Percentiles rank a stretch among this genome's conserved stretches.
Evolutionary conservation across 768 basidiomycete genomes (phyloP).

Genomic region (Mrakia frigida): DNA sequence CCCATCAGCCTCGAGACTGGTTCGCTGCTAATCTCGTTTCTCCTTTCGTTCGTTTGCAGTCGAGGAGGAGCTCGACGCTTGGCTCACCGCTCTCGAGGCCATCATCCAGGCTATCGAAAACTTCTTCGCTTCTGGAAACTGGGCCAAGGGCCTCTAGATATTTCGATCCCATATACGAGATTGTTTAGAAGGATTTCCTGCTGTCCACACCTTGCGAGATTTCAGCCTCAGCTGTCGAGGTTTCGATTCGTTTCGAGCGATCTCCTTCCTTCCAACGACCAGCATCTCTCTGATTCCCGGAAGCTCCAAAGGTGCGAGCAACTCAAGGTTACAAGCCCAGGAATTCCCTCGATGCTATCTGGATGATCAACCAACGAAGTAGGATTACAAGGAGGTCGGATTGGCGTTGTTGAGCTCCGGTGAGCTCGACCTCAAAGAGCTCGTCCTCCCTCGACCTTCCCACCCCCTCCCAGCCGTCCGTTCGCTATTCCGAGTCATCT

Average conservation of each 20-base stretch:
- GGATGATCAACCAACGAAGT: too few relatives aligned
- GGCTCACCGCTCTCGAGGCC: constrained; percentile 53
- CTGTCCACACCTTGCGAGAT: too few relatives aligned
- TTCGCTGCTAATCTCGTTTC: neutral
- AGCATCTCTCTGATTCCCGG: neutral
- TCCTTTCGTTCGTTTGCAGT: constrained; percentile 37
- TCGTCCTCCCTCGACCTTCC: neutral
- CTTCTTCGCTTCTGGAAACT: constrained; percentile 43
- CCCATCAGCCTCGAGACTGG: too few relatives aligned
- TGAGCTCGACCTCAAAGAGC: neutral
- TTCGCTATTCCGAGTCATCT: too few relatives aligned
- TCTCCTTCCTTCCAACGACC: neutral
- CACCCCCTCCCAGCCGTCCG: neutral
- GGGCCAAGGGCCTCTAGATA: constrained; percentile 26
- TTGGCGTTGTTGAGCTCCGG: neutral
- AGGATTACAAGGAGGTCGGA: neutral
- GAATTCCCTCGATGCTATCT: too few relatives aligned
- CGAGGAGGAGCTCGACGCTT: constrained; percentile 51
- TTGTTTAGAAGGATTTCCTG: too few relatives aligned
- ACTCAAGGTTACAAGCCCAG: too few relatives aligned
- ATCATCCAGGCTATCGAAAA: constrained; percentile 52
- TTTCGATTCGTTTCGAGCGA: neutral
- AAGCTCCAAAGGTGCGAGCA: too few relatives aligned
- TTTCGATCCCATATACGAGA: too few relatives aligned
- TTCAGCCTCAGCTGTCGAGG: too few relatives aligned